A percentile compares a stretch with the other conserved stretches of the same genome.
Evolutionary conservation across 2,329 filamentous ascomycete genomes (phyloP).

Genomic region (Tolypocladium inflatum): DNA sequence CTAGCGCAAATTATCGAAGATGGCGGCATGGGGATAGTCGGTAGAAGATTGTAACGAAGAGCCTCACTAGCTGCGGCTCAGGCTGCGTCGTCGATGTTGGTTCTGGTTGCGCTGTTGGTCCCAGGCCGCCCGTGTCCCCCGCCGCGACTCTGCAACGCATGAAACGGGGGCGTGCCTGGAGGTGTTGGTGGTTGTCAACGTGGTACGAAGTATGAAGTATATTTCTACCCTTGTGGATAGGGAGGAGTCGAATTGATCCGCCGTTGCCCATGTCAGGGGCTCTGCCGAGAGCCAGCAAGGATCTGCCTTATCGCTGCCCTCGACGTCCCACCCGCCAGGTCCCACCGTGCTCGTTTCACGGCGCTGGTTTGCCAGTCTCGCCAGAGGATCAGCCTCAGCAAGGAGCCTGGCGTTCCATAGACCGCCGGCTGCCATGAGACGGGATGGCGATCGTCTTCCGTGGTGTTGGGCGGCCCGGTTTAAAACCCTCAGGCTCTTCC

Average conservation of each 20-base stretch:
- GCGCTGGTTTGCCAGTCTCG: constrained; percentile 1
- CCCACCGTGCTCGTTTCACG: constrained; percentile 5
- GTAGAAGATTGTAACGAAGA: neutral
- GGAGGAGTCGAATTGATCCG: neutral
- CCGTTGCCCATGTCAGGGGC: neutral
- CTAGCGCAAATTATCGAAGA: neutral
- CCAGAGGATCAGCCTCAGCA: neutral
- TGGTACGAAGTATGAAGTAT: neutral
- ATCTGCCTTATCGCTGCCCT: neutral
- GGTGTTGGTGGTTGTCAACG: neutral
- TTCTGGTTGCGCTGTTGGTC: neutral
- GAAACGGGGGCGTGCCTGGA: neutral
- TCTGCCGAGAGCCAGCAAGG: constrained; percentile 1
- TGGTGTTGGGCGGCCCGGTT: neutral
- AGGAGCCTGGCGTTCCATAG: neutral
- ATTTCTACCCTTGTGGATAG: neutral
- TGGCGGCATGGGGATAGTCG: neutral
- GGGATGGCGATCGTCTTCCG: neutral
- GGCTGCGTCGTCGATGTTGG: neutral
- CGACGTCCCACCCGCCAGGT: neutral
- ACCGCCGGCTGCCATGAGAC: neutral
- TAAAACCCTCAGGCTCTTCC: neutral
- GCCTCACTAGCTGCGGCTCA: neutral
- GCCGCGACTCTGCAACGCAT: neutral
- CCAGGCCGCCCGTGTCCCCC: neutral